Percentiles rank a stretch among this genome's conserved stretches.
Evolutionary conservation across 2,329 filamentous ascomycete genomes (phyloP).

Genomic region (Dryadomyces quercus-mongolicae): DNA sequence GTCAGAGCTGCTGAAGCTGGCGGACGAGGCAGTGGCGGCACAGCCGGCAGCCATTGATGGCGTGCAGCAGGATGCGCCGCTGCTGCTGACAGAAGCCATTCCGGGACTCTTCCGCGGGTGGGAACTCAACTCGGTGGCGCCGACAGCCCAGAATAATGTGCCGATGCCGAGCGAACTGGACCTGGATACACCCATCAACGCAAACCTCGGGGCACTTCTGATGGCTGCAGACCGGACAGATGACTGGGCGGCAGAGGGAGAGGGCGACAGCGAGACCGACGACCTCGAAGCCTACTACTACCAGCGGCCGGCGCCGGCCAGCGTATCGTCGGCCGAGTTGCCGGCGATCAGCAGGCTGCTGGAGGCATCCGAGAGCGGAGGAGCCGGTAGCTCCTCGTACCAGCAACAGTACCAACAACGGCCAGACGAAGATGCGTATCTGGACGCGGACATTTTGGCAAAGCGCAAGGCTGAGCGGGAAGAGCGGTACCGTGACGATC

Average conservation of each 20-base stretch:
- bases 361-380: constrained; percentile 27
- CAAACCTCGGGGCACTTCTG: constrained; percentile 57
- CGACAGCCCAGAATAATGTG: constrained; percentile 73
- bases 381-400: constrained; percentile 11
- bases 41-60: constrained; percentile 47
- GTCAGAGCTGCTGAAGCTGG: constrained; percentile 76
- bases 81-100: constrained; percentile 82
- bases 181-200: constrained; percentile 71
- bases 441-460: constrained; percentile 63
- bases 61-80: constrained; percentile 54
- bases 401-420: constrained; percentile 29
- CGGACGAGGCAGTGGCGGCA: constrained; percentile 64
- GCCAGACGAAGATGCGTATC: constrained; percentile 48
- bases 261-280: constrained; percentile 36
- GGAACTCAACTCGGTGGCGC: constrained; percentile 84
- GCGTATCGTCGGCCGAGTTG: constrained; percentile 38
- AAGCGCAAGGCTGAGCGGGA: constrained; percentile 62
- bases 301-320: constrained; percentile 37
- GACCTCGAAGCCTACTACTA: constrained; percentile 54
- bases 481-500: constrained; percentile 82
- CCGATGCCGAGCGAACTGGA: constrained; percentile 65
- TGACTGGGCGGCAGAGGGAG: constrained; percentile 22
- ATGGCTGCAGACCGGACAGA: constrained; percentile 34
- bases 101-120: constrained; percentile 76
- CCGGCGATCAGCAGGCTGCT: constrained; percentile 43